Evolutionary conservation across 75 land plant genomes (phyloP), one percentile per base, ranked within the genome.

Genomic region (Cupressus sempervirens): DNA sequence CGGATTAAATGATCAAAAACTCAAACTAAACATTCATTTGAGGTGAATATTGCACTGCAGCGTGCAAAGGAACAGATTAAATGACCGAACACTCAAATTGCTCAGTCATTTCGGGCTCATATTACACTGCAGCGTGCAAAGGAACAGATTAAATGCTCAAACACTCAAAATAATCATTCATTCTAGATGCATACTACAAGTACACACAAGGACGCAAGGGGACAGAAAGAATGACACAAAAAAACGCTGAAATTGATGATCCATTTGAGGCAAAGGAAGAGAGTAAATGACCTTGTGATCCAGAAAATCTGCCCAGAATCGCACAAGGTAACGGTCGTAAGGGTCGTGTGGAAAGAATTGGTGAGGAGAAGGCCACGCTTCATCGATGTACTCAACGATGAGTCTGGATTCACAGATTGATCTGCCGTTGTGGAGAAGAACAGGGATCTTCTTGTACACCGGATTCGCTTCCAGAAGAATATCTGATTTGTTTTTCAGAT

Each of bases 371-470:
- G 84, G 58, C 88, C 89, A 91, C 6, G 83, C 80, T 32, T 91
- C 91, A 45, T 88, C 89, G 53, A 88, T 62, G 83, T 86, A 89
- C 36, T 91, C 90, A 30, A 91, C 76, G 26, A 91, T 89, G 38
- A 87, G 45, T 16, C 83, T 32, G 12, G 92, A 91, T 50, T 91
- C 92, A 30, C 80, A 54, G 30, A 91, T 52, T 18, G 84, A 54
- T 65, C 83, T 86, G 23, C 82, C 86, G 7, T 72, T 35, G 62
- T 91, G 89, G 20, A 91, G 40, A 16, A 91, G 81, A 43, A 89
- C 90, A 30, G 89, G 91, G 86, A 92, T 82, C 68, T 92, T 89
- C 86, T 92, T 91, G 88, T 89, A 86, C 70, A 92, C 80, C 0
- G 94, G 93, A 83, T 92, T 92, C 67, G 85, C 67, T 43, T 76